Percentiles rank a stretch among this genome's conserved stretches.
phyloP scores from a whole-genome alignment of 78 protist genomes.

The Neovahlkampfia damariscottae region DNA sequence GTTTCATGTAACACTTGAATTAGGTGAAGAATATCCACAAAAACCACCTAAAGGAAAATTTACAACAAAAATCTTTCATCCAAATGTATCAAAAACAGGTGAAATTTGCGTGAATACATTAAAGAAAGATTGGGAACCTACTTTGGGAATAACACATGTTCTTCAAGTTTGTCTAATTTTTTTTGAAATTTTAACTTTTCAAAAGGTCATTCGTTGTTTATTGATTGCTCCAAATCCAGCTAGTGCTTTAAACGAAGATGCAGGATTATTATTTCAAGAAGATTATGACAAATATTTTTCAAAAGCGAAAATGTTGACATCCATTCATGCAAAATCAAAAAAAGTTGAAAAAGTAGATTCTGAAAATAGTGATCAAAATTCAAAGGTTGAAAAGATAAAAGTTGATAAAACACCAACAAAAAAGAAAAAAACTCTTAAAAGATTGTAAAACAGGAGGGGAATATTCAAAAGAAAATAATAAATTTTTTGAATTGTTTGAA shows the following conservation, averaged over 20 bases:
- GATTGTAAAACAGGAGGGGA: background rate
- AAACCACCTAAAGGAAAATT: constrained; percentile 93
- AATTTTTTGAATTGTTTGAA: background rate
- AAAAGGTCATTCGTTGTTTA: constrained; percentile 87
- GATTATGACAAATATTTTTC: constrained; percentile 71
- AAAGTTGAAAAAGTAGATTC: background rate
- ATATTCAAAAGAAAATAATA: background rate
- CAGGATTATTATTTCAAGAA: constrained; percentile 84
- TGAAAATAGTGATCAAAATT: background rate
- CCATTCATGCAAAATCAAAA: constrained; percentile 31
- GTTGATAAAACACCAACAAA: background rate
- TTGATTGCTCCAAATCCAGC: constrained; percentile 95
- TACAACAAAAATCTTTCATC: constrained; percentile 92
- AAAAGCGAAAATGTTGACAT: constrained; percentile 66
- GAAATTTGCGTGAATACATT: constrained; percentile 96
- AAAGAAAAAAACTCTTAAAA: background rate
- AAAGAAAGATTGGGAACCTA: constrained; percentile 92
- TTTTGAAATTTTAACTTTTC: constrained; percentile 1
- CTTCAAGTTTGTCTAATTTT: constrained; percentile 66
- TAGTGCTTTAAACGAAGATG: constrained; percentile 96
- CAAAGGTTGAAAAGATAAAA: background rate
- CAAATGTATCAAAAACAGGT: constrained; percentile 86
- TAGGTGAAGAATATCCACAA: constrained; percentile 71
- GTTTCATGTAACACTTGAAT: constrained; percentile 56
- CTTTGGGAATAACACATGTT: constrained; percentile 69